Evolutionary conservation across 257 asterid species (phyloP).

Genomic region (Thymus quinquecostatus): DNA sequence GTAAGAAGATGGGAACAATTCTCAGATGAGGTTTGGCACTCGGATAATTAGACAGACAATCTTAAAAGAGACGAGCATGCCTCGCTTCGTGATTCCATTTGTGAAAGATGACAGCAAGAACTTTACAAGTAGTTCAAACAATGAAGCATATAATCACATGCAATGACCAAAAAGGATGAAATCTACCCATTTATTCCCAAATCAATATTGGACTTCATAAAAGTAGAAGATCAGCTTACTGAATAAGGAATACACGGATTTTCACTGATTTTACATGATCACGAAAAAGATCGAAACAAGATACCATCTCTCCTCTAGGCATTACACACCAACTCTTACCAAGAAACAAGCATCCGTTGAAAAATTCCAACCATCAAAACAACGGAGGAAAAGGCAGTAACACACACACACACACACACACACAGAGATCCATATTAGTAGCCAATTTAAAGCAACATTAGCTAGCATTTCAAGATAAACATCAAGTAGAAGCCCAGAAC

Average conservation of each 20-base stretch:
- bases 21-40: neutral
- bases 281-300: neutral
- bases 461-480: neutral
- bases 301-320: neutral
- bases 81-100: neutral
- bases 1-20: neutral
- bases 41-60: conserved; percentile 6
- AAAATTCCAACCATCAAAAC: neutral
- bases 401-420: neutral
- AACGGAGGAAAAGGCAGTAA: neutral
- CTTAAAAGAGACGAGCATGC: neutral
- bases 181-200: neutral
- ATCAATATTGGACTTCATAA: neutral
- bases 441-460: neutral
- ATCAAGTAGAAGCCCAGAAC: neutral
- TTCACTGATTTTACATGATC: neutral
- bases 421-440: neutral
- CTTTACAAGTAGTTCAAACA: neutral
- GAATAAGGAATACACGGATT: neutral
- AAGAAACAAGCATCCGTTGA: neutral
- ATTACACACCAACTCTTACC: neutral
- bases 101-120: neutral
- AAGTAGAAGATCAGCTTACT: neutral
- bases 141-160: neutral
- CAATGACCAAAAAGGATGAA: neutral